Evolutionary conservation across 352 stramenopile species (phyloP).

Genomic region (Pythium graminicola): DNA sequence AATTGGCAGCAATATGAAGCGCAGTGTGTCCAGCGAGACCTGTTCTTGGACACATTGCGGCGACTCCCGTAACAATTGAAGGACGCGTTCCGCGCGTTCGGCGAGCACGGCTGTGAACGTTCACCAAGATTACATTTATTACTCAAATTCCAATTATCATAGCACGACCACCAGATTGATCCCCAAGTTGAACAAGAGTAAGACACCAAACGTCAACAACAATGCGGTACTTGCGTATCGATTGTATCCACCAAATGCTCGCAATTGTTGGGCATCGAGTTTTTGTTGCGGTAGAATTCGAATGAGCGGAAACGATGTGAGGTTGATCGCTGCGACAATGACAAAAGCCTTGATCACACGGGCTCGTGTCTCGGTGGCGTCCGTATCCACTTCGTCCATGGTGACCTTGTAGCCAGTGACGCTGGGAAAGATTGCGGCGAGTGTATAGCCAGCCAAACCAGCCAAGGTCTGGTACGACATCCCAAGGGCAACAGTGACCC

Average conservation of each 20-base stretch:
- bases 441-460: conserved; percentile 19
- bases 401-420: conserved; percentile 10
- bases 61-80: no score
- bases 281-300: conserved; percentile 34
- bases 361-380: conserved; percentile 1
- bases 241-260: conserved; percentile 43
- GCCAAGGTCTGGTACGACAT: conserved; percentile 43
- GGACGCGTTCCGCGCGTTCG: no score
- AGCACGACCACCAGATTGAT: neutral
- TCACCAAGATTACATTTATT: no score
- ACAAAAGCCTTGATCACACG: conserved; percentile 8
- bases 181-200: conserved; percentile 7
- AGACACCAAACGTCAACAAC: neutral
- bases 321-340: conserved; percentile 16
- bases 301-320: conserved; percentile 14
- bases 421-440: conserved; percentile 26
- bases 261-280: conserved; percentile 38
- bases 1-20: no score
- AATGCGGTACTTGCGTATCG: conserved; percentile 32
- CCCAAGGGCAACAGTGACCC: conserved; percentile 41
- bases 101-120: no score
- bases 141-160: neutral
- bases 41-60: no score
- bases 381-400: conserved; percentile 3
- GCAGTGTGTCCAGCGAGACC: no score